These are phyloP conservation scores for Proliferodiscus dingleyae DNA, from an alignment of 2,329 filamentous ascomycete genomes.

Conservation along the genomic window DNA sequence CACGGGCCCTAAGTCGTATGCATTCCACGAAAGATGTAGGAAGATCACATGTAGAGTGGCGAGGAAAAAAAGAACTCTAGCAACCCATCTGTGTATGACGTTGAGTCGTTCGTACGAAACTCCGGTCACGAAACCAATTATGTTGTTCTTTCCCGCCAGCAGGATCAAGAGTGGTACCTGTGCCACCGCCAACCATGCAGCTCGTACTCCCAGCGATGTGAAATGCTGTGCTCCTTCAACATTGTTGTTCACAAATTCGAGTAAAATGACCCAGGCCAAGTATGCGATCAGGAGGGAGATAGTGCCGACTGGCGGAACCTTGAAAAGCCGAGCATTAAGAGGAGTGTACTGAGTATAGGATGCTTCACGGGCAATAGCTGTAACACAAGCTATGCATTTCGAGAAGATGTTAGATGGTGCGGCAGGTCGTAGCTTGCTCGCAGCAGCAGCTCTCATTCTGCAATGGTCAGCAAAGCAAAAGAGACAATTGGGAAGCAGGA, in stretches of 20 bases:
- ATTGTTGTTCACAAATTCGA: constrained; percentile 36
- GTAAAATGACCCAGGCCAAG: constrained; percentile 34
- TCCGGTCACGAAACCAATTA: constrained; percentile 57
- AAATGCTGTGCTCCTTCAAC: constrained; percentile 23
- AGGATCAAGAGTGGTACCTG: constrained; percentile 62
- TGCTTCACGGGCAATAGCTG: constrained; percentile 32
- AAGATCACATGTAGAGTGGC: constrained; percentile 37
- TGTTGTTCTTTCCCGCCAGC: constrained; percentile 53
- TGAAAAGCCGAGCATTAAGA: constrained; percentile 11
- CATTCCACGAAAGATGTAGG: constrained; percentile 22
- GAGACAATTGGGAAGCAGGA: background rate
- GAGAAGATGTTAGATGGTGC: constrained; percentile 28
- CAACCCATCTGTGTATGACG: constrained; percentile 69
- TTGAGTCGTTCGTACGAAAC: constrained; percentile 65
- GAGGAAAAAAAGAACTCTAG: constrained; percentile 62
- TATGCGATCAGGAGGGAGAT: constrained; percentile 35
- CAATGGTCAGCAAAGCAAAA: background rate
- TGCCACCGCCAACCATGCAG: constrained; percentile 60
- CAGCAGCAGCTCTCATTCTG: constrained; percentile 33
- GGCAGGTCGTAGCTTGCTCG: constrained; percentile 28
- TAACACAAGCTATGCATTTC: constrained; percentile 27
- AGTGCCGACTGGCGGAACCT: constrained; percentile 31
- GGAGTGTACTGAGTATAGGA: constrained; percentile 33
- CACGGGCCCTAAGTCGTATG: constrained; percentile 20
- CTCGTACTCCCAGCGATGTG: constrained; percentile 49